Evolutionary conservation across 495 filamentous ascomycete species (phyloP).

Genomic region (Rostrohypoxylon terebratum): DNA sequence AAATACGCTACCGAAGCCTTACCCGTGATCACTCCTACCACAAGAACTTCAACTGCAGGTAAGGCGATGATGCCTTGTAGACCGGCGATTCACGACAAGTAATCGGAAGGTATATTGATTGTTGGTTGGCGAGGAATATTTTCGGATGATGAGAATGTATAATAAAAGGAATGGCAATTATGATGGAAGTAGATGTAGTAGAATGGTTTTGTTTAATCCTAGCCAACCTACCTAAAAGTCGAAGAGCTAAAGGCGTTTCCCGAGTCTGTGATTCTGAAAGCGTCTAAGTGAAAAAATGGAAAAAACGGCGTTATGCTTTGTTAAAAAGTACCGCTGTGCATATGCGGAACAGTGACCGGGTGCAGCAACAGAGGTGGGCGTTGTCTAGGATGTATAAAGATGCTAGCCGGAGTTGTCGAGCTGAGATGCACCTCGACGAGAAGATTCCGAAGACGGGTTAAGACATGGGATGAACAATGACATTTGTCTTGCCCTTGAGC

Average conservation of each 20-base stretch:
- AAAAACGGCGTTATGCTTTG: constrained; percentile 36
- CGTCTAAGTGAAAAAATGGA: constrained; percentile 6
- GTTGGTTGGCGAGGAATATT: constrained; percentile 4
- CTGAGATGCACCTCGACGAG: constrained; percentile 14
- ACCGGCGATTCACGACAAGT: constrained; percentile 1
- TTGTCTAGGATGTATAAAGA: constrained; percentile 34
- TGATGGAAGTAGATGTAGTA: constrained; percentile 38
- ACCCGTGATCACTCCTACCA: constrained; percentile 25
- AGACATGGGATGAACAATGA: constrained; percentile 35
- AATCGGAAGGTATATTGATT: neutral
- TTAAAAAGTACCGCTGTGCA: constrained; percentile 26
- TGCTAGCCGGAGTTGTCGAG: constrained; percentile 39
- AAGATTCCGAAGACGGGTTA: constrained; percentile 42
- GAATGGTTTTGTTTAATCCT: constrained; percentile 35
- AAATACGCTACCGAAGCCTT: neutral
- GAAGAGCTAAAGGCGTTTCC: neutral
- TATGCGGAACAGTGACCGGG: constrained; percentile 32
- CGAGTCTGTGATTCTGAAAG: constrained; percentile 35
- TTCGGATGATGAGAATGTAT: constrained; percentile 19
- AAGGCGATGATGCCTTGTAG: constrained; percentile 20
- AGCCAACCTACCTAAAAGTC: constrained; percentile 30
- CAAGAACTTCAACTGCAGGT: constrained; percentile 19
- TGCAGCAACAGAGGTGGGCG: constrained; percentile 40
- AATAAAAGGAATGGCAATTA: constrained; percentile 14
- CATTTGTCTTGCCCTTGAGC: constrained; percentile 18